Evolutionary conservation across 768 basidiomycete genomes (phyloP), one percentile per base, ranked within the genome.

Genomic region (Tubosaeta sp.): DNA sequence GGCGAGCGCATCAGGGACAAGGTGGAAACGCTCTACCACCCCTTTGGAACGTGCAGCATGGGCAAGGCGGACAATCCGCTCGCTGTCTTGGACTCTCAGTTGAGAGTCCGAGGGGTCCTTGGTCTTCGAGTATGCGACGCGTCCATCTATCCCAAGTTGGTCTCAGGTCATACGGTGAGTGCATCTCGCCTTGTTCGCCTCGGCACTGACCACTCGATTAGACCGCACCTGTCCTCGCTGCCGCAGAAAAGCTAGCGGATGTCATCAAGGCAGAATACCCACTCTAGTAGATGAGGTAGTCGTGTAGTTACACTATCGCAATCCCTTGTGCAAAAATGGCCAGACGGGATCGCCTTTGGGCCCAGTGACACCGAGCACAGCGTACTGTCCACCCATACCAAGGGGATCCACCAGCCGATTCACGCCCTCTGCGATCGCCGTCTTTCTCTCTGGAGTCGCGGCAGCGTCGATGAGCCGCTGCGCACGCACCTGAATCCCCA

Each of bases 331-430:
- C 46, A 67, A 58, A 47, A 72, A 71, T 12, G 71, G 72, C 71
- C 70, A 73, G 34, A 62, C 60, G 0, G 48, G 42, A 37, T 55
- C 52, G 1, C 48, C 51, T 29, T 54, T 59, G 10, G 47, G 54
- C 2, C 52, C 52, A 1, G 56, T 63, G 3, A 86, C 56, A 2
- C 84, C 93, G 66, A 97, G 71, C 16, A 97, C 78, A 67, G 85
- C 78, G 64, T 97, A 98, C 72, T 95, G 81, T 35, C 67, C 74
- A 0, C 97, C 95, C 95, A 98, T 98, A 17, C 91, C 84, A 11
- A 72, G 71, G 1, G 75, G 75, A 66, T 97, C 89, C 16, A 92
- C 79, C n/a, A 97, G 72, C 54, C 94, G 71, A 51, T 76, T 68
- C 22, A 84, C 88, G 0, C 83, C 85, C 25, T 75, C 71, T 22